phyloP scores from a whole-genome alignment of 2,329 filamentous ascomycete genomes.

The Colletotrichum sp. region DNA sequence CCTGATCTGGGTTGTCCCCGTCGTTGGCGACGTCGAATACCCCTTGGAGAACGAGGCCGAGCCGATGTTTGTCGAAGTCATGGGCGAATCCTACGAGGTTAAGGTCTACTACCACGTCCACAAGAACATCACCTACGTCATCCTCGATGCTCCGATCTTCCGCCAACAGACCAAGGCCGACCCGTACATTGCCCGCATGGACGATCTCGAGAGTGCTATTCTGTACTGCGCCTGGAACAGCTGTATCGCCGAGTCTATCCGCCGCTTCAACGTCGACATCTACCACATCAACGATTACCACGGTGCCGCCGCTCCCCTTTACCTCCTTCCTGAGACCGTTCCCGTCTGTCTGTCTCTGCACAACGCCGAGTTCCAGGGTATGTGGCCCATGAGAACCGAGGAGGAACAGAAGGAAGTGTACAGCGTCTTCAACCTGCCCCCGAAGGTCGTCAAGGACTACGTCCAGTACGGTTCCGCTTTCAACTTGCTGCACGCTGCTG shows the following conservation, averaged over 20 bases:
- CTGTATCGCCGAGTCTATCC: slow-evolving; percentile 68
- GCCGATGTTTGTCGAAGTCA: slow-evolving; percentile 66
- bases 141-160: slow-evolving; percentile 71
- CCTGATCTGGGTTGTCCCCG: slow-evolving; percentile 69
- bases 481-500: slow-evolving; percentile 71
- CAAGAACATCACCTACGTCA: slow-evolving; percentile 71
- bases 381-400: slow-evolving; percentile 70
- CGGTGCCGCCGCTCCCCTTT: slow-evolving; percentile 66
- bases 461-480: slow-evolving; percentile 74
- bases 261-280: slow-evolving; percentile 66
- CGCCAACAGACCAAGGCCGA: slow-evolving; percentile 66
- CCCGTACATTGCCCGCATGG: slow-evolving; percentile 72
- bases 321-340: slow-evolving; percentile 66
- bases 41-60: slow-evolving; percentile 63
- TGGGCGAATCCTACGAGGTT: slow-evolving; percentile 65
- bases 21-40: slow-evolving; percentile 69
- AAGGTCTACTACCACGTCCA: slow-evolving; percentile 67
- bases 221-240: slow-evolving; percentile 76
- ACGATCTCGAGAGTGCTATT: slow-evolving; percentile 70
- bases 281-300: slow-evolving; percentile 74
- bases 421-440: slow-evolving; percentile 65
- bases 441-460: slow-evolving; percentile 62
- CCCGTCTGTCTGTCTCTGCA: slow-evolving; percentile 69
- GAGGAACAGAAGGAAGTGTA: slow-evolving; percentile 69
- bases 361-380: slow-evolving; percentile 72